Percentiles rank a stretch among this genome's conserved stretches.
Conservation (phyloP, 73 alveolate species). For the Symbiodinium natans region DNA sequence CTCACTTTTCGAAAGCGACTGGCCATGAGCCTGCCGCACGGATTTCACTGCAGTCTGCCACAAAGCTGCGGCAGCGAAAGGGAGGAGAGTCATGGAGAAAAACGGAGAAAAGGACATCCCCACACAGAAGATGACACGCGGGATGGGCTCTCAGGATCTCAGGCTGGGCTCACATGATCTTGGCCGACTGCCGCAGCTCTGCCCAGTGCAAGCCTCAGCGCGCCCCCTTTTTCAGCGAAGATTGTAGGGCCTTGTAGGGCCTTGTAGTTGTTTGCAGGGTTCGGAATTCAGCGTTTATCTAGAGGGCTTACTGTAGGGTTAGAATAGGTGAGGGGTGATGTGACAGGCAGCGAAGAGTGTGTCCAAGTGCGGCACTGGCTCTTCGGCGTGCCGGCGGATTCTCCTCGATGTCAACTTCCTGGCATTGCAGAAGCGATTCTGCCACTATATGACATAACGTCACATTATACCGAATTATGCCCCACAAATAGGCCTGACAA, state of each 20-base stretch:
- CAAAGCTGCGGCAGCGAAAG: background rate
- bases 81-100: background rate
- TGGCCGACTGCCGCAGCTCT: constrained; percentile 50
- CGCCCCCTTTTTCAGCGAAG: no score
- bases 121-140: background rate
- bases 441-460: no score
- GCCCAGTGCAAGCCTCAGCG: constrained; percentile 61
- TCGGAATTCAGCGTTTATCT: background rate
- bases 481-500: no score
- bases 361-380: background rate
- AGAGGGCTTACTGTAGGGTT: background rate
- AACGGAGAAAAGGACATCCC: background rate
- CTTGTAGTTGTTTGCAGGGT: background rate
- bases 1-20: background rate
- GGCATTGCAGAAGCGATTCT: no score
- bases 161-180: background rate
- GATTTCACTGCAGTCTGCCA: background rate
- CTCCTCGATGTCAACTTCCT: constrained; percentile 53
- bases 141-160: background rate
- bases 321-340: background rate
- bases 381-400: constrained; percentile 62
- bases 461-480: no score
- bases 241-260: no score
- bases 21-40: background rate
- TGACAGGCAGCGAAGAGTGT: background rate